Conservation (phyloP, 495 filamentous ascomycete genomes). For the Penicillium egyptiacum region DNA sequence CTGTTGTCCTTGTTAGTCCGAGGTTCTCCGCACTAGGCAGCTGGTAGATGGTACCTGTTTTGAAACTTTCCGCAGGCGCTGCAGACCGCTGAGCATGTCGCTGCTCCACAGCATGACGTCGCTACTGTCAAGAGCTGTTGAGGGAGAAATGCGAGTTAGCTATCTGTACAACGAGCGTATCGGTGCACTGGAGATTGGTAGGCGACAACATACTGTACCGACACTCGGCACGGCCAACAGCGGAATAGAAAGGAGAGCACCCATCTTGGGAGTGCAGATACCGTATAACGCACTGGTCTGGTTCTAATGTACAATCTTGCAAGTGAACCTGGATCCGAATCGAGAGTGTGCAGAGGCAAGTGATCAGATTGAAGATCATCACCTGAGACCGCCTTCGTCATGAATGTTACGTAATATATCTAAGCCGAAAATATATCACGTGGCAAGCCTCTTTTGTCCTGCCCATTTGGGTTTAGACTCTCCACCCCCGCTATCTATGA, state of each 20-base stretch:
- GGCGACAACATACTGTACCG: constrained; percentile 66
- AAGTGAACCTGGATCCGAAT: background rate
- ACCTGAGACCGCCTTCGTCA: constrained; percentile 14
- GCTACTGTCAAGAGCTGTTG: constrained; percentile 69
- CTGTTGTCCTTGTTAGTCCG: constrained; percentile 45
- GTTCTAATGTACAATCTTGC: background rate
- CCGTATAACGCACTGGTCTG: background rate
- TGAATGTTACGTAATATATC: constrained; percentile 8
- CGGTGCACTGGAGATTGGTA: background rate
- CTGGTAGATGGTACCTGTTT: constrained; percentile 66
- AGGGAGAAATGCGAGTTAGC: constrained; percentile 7
- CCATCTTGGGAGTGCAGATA: constrained; percentile 52
- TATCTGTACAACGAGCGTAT: constrained; percentile 25
- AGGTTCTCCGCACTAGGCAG: constrained; percentile 4
- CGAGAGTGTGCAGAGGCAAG: constrained; percentile 1
- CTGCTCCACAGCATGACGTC: constrained; percentile 90
- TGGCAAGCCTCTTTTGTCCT: background rate
- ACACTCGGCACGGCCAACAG: constrained; percentile 83
- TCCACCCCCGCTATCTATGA: background rate
- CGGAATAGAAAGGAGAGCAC: constrained; percentile 85
- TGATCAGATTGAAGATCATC: constrained; percentile 10
- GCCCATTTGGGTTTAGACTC: background rate
- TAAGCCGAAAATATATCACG: background rate
- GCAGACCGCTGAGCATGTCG: constrained; percentile 91
- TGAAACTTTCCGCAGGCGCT: constrained; percentile 94